Evolutionary conservation across 176 grass and related monocot species (phyloP).

Genomic region (Oryza glaberrima): DNA sequence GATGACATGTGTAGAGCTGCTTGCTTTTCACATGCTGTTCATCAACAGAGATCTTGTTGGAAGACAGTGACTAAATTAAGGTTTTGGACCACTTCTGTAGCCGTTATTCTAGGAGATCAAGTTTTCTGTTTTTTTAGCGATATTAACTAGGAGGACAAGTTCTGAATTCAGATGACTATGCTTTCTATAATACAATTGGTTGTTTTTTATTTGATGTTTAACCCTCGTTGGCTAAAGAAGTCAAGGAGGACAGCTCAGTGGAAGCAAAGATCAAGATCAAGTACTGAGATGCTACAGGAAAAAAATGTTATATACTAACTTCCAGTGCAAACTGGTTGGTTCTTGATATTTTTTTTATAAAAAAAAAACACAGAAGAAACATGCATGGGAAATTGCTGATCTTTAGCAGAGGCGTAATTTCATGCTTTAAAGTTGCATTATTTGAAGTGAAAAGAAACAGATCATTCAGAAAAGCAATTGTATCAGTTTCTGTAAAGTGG

Average conservation of each 20-base stretch:
- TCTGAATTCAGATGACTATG: constrained; percentile 16
- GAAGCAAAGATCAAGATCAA: neutral
- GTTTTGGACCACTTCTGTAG: constrained; percentile 30
- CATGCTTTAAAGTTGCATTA: neutral
- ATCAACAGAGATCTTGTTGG: constrained; percentile 18
- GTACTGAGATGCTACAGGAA: neutral
- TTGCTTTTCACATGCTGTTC: constrained; percentile 45
- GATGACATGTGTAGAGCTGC: neutral
- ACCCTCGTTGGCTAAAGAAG: neutral
- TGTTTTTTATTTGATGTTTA: neutral
- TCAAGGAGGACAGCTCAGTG: neutral
- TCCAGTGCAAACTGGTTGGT: neutral
- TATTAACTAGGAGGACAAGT: neutral
- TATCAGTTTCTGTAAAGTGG: neutral
- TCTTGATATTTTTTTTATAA: neutral
- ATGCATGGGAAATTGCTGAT: neutral
- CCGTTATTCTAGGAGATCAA: neutral
- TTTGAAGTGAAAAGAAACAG: neutral
- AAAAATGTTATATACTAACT: neutral
- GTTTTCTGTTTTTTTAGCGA: too few relatives aligned
- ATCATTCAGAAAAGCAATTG: neutral
- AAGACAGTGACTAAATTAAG: constrained; percentile 27
- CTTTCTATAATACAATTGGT: neutral
- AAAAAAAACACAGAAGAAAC: neutral
- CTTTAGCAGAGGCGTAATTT: neutral